Percentiles rank a stretch among this genome's conserved stretches.
These are phyloP conservation scores for Raphanus sativus DNA, from an alignment of 345 rosid genomes.

Conservation along the genomic window DNA sequence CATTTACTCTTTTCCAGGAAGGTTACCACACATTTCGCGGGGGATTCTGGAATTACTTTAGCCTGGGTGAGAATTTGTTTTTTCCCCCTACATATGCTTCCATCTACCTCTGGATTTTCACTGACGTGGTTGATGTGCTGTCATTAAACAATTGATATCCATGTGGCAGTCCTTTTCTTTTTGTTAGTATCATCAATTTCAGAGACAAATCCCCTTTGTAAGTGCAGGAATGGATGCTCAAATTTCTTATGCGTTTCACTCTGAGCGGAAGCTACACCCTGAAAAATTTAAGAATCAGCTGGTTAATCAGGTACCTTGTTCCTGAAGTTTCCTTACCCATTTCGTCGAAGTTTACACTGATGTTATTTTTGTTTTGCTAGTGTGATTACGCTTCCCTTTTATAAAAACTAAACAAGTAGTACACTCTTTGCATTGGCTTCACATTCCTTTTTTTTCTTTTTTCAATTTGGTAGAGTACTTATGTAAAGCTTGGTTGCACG, in stretches of 20 bases:
- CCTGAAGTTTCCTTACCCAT: constrained; percentile 3
- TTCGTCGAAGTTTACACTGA: neutral
- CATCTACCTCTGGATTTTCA: neutral
- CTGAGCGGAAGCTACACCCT: constrained; percentile 80
- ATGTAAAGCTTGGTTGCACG: constrained; percentile 85
- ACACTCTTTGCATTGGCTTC: constrained; percentile 11
- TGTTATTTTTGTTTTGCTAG: neutral
- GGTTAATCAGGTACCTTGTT: constrained; percentile 77
- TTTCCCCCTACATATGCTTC: neutral
- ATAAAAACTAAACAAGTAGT: neutral
- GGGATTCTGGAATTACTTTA: constrained; percentile 98
- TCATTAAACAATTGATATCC: neutral
- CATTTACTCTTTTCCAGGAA: constrained; percentile 56
- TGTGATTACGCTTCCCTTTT: constrained; percentile 9
- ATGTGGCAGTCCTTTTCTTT: neutral
- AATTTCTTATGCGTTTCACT: constrained; percentile 82
- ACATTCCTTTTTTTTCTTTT: neutral
- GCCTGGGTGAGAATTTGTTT: constrained; percentile 64
- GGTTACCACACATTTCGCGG: constrained; percentile 89
- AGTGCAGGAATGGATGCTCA: constrained; percentile 95
- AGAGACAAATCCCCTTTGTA: neutral
- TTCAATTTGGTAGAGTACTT: constrained; percentile 55
- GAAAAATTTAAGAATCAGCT: constrained; percentile 88
- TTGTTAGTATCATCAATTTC: constrained; percentile 7
- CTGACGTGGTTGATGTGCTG: too few relatives aligned